Evolutionary conservation across 495 filamentous ascomycete genomes (phyloP), one percentile per base, ranked within the genome.

Genomic region (Daldinia concentrica): DNA sequence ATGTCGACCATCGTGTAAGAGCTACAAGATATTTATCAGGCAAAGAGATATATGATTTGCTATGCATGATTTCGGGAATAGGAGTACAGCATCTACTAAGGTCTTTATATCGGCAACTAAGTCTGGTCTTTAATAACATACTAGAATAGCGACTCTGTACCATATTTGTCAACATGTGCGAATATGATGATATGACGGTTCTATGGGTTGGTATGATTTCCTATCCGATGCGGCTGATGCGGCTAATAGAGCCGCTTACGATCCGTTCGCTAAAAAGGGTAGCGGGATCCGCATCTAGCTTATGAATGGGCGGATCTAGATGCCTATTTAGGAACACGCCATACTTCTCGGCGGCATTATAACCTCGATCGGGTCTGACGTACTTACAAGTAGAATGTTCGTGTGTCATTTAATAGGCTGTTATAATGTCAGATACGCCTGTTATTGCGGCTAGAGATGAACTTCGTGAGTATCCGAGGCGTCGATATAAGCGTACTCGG

Each of bases 401-500:
- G 1, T 48, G 4, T 48, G 19, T 48, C 4, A 8, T 22, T 22
- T 24, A 19, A 24, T 24, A 22, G 43, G 43, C 43, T 45, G 17
- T 48, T 48, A 24, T 48, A 12, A 48, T 48, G 19, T 5, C 43
- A 9, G 43, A 12, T 0, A 36, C 6, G 6, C 19, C 43, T 48
- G 22, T 4, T 48, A 24, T 48, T 48, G 8, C 19, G 19, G 43
- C 9, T 24, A 14, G 9, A 22, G 43, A 24, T 11, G 43, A 34
- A 34, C 26, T 36, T 43, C 57, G 8, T 11, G 54, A 37, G 12
- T 26, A 6, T 8, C n/a, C 27, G 45, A 70, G 56, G 34, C 62
- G 37, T 4, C 68, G 56, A 14, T 9, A 71, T 52, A 66, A 39
- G 24, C 71, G 71, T 36, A 58, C 71, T 30, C 67, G 83, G 43